Evolutionary conservation across 352 stramenopile species (phyloP), one percentile per base, ranked within the genome.

Genomic region (Pythium plurisporium): DNA sequence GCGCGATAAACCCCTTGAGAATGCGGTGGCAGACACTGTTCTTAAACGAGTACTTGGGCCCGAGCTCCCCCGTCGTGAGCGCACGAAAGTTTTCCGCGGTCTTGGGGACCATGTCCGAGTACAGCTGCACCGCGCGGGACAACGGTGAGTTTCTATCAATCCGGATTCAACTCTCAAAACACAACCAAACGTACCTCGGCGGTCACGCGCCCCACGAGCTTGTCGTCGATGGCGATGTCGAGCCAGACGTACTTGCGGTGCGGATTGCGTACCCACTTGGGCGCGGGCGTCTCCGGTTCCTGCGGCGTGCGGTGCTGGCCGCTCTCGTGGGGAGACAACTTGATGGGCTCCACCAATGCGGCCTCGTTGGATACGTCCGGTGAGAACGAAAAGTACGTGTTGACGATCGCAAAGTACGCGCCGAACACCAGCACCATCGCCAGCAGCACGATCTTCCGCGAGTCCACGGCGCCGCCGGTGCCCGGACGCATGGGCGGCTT

Each of bases 1-100:
- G 96, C 43, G 99, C 76, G 96, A 99, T 99, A 66, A 99, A 99
- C 46, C 90, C 95, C 72, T 98, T 97, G 72, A 99, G 99, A 53
- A 99, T 92, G 49, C 98, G 94, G 74, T 99, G 98, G 72, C 99
- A 99, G 71, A 72, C 63, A 65, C 77, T 98, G 61, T 94, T 95
- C 82, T 99, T 99, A 93, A 98, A 99, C 31, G 76, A 84, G 46
- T 70, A 79, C 64, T 73, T 84, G 46, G 86, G 80, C 62, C 96
- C 95, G 76, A 98, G 90, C 75, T 99, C 97, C 61, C 98, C 98
- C 33, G 96, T 99, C 70, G 96, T 99, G 23, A 99, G 70, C 34
- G 86, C 91, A 54, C 96, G 81, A 82, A 99, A 99, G 81, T 99
- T 99, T 73, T 99, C 96, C 0, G 90, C 96, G 2, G 97, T 99